These are phyloP conservation scores for Debaryomyces singareniensis DNA, from an alignment of 1,139 yeast species.

Conservation along the genomic window DNA sequence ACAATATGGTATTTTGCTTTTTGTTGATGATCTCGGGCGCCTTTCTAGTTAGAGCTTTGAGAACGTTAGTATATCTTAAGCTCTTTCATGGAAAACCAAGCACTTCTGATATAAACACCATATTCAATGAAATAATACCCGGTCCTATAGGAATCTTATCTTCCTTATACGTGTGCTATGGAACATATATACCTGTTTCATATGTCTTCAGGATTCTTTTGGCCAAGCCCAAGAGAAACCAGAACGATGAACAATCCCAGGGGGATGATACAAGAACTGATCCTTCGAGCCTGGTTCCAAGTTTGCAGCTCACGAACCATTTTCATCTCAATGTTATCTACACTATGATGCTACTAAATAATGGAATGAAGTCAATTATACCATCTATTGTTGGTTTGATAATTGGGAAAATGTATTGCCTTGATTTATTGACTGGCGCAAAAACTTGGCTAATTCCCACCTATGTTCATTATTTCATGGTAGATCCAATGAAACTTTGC, in stretches of 20 bases:
- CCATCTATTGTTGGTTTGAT: slow-evolving; percentile 53
- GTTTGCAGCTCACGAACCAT: slow-evolving; percentile 47
- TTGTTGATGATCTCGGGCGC: slow-evolving; percentile 35
- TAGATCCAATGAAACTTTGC: not conserved
- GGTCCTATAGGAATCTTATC: slow-evolving; percentile 65
- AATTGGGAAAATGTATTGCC: slow-evolving; percentile 50
- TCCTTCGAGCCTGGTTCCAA: slow-evolving; percentile 2
- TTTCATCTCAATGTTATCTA: slow-evolving; percentile 49
- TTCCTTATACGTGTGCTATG: slow-evolving; percentile 54
- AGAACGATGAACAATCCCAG: not conserved
- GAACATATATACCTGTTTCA: slow-evolving; percentile 51
- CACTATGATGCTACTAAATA: slow-evolving; percentile 45
- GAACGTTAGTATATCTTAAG: not conserved
- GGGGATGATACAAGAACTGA: not conserved
- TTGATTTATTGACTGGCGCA: slow-evolving; percentile 57
- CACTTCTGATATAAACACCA: slow-evolving; percentile 14
- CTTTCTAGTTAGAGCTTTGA: slow-evolving; percentile 17
- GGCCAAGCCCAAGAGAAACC: slow-evolving; percentile 13
- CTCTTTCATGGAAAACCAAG: slow-evolving; percentile 20
- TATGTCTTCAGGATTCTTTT: slow-evolving; percentile 51
- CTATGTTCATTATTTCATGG: not conserved
- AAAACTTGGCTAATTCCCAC: not conserved
- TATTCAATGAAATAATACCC: slow-evolving; percentile 34
- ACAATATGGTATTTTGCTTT: slow-evolving; percentile 29
- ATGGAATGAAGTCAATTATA: slow-evolving; percentile 45